phyloP scores from a whole-genome alignment of 805 yeast genomes.

The Wickerhamomyces silvicola region DNA sequence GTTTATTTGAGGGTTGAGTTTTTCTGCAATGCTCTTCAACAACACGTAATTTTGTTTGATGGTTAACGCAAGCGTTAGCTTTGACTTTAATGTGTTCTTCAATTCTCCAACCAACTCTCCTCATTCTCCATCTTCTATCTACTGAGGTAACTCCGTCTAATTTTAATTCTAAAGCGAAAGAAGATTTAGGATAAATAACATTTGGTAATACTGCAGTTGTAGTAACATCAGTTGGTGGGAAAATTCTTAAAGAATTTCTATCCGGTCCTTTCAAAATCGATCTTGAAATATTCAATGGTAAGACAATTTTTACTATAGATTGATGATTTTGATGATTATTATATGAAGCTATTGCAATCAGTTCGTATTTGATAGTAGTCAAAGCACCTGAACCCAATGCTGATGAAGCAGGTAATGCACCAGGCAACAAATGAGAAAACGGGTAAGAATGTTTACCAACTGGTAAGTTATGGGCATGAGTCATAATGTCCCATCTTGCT shows the following conservation, averaged over 20 bases:
- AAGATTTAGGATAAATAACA: slow-evolving; percentile 81
- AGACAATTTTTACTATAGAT: slow-evolving; percentile 34
- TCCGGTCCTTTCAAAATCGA: slow-evolving; percentile 79
- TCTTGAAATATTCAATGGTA: slow-evolving; percentile 71
- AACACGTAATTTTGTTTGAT: slow-evolving; percentile 41
- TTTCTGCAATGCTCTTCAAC: slow-evolving; percentile 36
- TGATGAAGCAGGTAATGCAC: slow-evolving; percentile 75
- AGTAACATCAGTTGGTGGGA: slow-evolving; percentile 91
- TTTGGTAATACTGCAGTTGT: slow-evolving; percentile 86
- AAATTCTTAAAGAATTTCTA: slow-evolving; percentile 78
- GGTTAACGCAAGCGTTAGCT: slow-evolving; percentile 51
- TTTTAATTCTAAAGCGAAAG: slow-evolving; percentile 76
- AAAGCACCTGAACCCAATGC: slow-evolving; percentile 45
- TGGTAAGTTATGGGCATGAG: slow-evolving; percentile 49
- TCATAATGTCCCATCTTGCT: slow-evolving; percentile 84
- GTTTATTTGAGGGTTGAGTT: slow-evolving; percentile 15
- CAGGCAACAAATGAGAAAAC: slow-evolving; percentile 83
- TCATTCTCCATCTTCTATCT: slow-evolving; percentile 81
- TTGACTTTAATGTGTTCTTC: slow-evolving; percentile 73
- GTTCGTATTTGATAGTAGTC: slow-evolving; percentile 61
- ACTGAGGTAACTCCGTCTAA: slow-evolving; percentile 62
- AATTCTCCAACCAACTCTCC: slow-evolving; percentile 81
- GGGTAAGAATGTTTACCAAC: slow-evolving; percentile 82
- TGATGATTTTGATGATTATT: slow-evolving; percentile 29
- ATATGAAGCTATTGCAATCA: slow-evolving; percentile 53